phyloP scores from a whole-genome alignment of 1,284 basidiomycete species.

The Rhodotorula sp. region DNA sequence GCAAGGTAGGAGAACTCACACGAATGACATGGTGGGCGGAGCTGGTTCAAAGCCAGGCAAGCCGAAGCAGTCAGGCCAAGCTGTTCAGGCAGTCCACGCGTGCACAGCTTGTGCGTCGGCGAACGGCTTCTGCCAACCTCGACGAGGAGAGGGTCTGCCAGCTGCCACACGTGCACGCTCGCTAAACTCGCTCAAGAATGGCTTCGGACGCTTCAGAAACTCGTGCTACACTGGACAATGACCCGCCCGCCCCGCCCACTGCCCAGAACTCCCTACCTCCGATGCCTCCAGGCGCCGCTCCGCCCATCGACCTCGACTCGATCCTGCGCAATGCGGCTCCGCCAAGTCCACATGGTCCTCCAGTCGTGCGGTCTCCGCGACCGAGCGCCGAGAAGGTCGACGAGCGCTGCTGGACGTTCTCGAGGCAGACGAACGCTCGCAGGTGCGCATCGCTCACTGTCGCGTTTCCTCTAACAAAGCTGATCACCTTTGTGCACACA shows the following conservation, averaged over 20 bases:
- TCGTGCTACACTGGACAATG: neutral
- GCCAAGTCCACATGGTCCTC: neutral
- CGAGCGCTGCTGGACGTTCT: conserved; percentile 34
- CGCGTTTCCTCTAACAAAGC: neutral
- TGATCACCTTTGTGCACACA: neutral
- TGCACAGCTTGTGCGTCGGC: too few relatives aligned
- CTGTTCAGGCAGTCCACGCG: too few relatives aligned
- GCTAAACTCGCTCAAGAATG: neutral
- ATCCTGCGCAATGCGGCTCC: conserved; percentile 5
- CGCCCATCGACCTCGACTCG: conserved; percentile 1
- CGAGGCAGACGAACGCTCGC: conserved; percentile 34
- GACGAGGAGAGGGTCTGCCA: neutral
- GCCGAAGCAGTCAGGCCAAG: too few relatives aligned
- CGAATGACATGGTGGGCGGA: conserved; percentile 1
- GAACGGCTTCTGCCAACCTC: neutral
- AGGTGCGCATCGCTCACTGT: conserved; percentile 6
- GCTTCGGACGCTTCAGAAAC: neutral
- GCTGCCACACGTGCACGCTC: neutral
- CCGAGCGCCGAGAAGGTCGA: conserved; percentile 23
- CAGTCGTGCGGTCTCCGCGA: neutral
- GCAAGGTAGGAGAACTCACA: neutral
- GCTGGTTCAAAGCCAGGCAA: too few relatives aligned
- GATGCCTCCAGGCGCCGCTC: neutral
- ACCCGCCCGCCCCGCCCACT: neutral
- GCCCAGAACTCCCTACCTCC: neutral